Evolutionary conservation across 2,329 filamentous ascomycete genomes (phyloP).

Genomic region (Diaporthe sp.): DNA sequence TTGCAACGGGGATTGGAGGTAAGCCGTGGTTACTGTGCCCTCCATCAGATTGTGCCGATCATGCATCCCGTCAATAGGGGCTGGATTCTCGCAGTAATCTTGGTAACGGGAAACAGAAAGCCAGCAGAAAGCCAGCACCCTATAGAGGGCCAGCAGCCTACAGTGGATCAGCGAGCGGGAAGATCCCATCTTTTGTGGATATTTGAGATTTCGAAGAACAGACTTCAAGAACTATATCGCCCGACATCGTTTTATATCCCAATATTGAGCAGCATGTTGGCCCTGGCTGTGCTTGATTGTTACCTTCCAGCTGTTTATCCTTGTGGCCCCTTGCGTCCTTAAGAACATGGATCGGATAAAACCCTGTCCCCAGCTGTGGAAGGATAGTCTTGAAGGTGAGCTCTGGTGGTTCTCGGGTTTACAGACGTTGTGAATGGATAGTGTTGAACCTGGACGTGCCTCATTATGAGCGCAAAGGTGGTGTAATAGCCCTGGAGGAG

Average conservation of each 20-base stretch:
- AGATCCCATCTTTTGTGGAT: neutral
- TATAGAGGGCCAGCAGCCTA: neutral
- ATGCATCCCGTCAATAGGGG: too few species aligned
- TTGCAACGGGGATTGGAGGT: too few species aligned
- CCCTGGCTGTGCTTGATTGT: neutral
- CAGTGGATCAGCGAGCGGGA: neutral
- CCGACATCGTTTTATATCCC: neutral
- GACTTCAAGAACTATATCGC: neutral
- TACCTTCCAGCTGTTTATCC: too few species aligned
- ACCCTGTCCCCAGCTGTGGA: neutral
- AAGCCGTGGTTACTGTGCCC: too few species aligned
- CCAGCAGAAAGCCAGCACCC: too few species aligned
- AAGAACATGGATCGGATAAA: neutral
- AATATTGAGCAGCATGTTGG: neutral
- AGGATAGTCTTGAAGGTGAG: neutral
- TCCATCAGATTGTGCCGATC: too few species aligned
- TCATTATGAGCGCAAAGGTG: too few species aligned
- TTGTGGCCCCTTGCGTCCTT: too few species aligned
- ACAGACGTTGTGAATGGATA: neutral
- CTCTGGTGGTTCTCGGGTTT: neutral
- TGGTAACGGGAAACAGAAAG: too few species aligned
- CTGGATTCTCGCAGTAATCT: too few species aligned
- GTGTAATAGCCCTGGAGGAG: too few species aligned
- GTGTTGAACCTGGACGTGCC: neutral
- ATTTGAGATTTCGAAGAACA: neutral